Conservation (phyloP, 2,329 filamentous ascomycete genomes). For the Pestalotiopsis sp. region DNA sequence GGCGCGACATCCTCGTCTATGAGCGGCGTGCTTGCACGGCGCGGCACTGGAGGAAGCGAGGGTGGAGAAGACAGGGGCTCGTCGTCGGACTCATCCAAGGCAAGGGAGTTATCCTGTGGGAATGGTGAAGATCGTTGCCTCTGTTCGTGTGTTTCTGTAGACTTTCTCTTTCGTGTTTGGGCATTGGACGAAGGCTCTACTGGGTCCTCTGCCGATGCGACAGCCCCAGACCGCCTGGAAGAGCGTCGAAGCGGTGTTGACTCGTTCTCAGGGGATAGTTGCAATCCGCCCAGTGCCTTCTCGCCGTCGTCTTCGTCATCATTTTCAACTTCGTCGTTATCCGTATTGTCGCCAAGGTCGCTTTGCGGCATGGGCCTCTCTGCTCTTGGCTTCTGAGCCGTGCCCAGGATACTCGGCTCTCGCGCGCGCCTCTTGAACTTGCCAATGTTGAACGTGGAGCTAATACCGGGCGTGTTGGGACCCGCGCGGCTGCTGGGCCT, state of each 20-base stretch:
- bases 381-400: slow-evolving; percentile 44
- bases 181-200: slow-evolving; percentile 32
- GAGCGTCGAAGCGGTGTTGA: slow-evolving; percentile 64
- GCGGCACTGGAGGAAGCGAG: slow-evolving; percentile 21
- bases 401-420: slow-evolving; percentile 64
- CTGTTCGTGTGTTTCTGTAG: slow-evolving; percentile 43
- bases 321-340: slow-evolving; percentile 46
- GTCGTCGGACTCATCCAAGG: slow-evolving; percentile 24
- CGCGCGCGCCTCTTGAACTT: slow-evolving; percentile 58
- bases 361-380: slow-evolving; percentile 30
- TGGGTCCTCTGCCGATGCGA: slow-evolving; percentile 16
- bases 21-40: slow-evolving; percentile 39
- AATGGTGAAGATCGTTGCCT: slow-evolving; percentile 38
- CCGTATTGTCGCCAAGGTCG: slow-evolving; percentile 30
- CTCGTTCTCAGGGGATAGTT: slow-evolving; percentile 66
- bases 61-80: slow-evolving; percentile 25
- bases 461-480: slow-evolving; percentile 30
- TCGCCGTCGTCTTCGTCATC: slow-evolving; percentile 41
- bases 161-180: slow-evolving; percentile 59
- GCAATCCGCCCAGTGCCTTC: slow-evolving; percentile 41
- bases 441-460: slow-evolving; percentile 52
- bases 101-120: slow-evolving; percentile 19
- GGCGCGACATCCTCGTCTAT: slow-evolving; percentile 54
- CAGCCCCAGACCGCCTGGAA: slow-evolving; percentile 36
- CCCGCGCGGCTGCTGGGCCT: slow-evolving; percentile 34